Evolutionary conservation across 345 rosid species (phyloP).

Genomic region (Aquilaria yunnanensis): DNA sequence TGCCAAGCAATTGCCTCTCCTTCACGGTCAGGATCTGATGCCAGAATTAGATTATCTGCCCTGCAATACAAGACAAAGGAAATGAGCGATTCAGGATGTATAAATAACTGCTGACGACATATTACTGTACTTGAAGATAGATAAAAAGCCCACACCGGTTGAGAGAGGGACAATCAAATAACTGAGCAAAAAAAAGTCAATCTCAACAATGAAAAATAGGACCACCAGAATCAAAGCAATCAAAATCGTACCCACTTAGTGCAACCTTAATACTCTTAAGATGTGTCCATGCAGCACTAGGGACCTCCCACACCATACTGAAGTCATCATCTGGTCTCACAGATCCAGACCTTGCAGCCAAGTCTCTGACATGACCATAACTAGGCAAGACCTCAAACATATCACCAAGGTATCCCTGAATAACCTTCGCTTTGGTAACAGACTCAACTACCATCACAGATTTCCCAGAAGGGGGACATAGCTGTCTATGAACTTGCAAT

Average conservation of each 20-base stretch:
- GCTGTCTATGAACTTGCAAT: slow-evolving; percentile 34
- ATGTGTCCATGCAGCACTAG: slow-evolving; percentile 93
- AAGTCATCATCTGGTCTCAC: slow-evolving; percentile 98
- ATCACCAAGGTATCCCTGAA: slow-evolving; percentile 91
- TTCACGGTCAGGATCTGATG: slow-evolving; percentile 99
- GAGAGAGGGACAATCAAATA: too few species aligned
- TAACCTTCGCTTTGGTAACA: slow-evolving; percentile 79
- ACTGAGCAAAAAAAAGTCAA: too few species aligned
- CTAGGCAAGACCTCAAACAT: slow-evolving; percentile 92
- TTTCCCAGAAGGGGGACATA: slow-evolving; percentile 81
- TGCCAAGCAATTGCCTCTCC: slow-evolving; percentile 99
- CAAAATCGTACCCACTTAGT: slow-evolving; percentile 51
- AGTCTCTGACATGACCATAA: slow-evolving; percentile 93
- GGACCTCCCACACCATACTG: slow-evolving; percentile 99
- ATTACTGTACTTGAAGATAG: too few species aligned
- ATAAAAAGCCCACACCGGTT: too few species aligned
- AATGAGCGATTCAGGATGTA: too few species aligned
- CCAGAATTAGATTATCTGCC: slow-evolving; percentile 92
- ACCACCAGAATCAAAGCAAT: not conserved
- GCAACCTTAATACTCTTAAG: slow-evolving; percentile 95
- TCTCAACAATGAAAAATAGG: slow-evolving; percentile 1
- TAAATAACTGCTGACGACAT: too few species aligned
- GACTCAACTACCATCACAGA: slow-evolving; percentile 96
- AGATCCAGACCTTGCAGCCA: slow-evolving; percentile 96
- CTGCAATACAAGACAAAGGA: slow-evolving; percentile 51